These are phyloP conservation scores for Microcera coccophila DNA, from an alignment of 2,329 filamentous ascomycete species.

Conservation along the genomic window DNA sequence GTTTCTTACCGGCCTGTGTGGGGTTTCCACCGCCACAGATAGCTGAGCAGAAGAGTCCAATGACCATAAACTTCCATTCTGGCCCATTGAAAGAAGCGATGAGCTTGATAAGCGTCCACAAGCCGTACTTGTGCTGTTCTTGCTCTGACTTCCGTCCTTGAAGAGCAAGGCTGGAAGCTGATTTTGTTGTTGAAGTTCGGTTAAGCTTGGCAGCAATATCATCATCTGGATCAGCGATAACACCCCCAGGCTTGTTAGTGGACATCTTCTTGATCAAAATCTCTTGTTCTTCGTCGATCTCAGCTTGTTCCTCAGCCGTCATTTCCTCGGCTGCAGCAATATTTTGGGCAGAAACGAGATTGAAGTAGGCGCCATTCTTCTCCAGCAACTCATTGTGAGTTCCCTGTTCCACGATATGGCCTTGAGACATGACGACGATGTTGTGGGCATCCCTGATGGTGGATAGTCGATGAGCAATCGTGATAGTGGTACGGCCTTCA, in stretches of 20 bases:
- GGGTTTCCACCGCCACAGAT: slow-evolving; percentile 81
- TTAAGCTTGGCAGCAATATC: slow-evolving; percentile 56
- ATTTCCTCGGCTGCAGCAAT: slow-evolving; percentile 62
- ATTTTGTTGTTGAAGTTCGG: slow-evolving; percentile 53
- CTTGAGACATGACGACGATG: slow-evolving; percentile 87
- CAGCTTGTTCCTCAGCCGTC: slow-evolving; percentile 48
- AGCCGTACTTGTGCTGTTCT: slow-evolving; percentile 54
- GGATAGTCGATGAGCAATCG: slow-evolving; percentile 90
- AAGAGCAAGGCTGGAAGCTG: slow-evolving; percentile 67
- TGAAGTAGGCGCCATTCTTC: slow-evolving; percentile 69
- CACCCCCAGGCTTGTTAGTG: slow-evolving; percentile 38
- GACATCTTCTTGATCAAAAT: slow-evolving; percentile 47
- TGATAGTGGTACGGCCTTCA: slow-evolving; percentile 85
- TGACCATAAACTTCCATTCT: slow-evolving; percentile 68
- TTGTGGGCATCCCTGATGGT: slow-evolving; percentile 94
- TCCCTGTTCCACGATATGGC: slow-evolving; percentile 87
- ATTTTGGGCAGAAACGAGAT: slow-evolving; percentile 82
- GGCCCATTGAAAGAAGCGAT: slow-evolving; percentile 74
- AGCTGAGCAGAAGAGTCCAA: slow-evolving; percentile 69
- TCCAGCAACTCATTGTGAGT: slow-evolving; percentile 77
- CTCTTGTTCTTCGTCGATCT: slow-evolving; percentile 48
- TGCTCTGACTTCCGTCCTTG: slow-evolving; percentile 49
- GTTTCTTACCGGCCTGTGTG: slow-evolving; percentile 36
- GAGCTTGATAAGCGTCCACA: slow-evolving; percentile 74
- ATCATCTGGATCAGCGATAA: slow-evolving; percentile 58